Base-by-base conservation (phyloP, 2,329 filamentous ascomycete genomes). In the Penicillium sp. region DNA sequence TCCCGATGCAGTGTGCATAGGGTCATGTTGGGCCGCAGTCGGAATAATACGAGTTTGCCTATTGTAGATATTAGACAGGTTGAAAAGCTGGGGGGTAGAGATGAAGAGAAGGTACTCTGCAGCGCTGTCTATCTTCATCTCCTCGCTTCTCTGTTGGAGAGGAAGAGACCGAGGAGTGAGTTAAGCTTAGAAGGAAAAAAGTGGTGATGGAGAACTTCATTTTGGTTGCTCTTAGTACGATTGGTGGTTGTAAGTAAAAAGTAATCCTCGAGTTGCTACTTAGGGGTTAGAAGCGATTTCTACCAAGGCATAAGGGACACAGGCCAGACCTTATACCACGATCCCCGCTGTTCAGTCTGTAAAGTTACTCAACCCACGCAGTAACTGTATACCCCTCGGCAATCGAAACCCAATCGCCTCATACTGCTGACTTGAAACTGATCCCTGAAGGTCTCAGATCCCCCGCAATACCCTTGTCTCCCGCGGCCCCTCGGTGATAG, bases 21-120 rank as follows among this genome's bases (percentile, higher is more conserved):
- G 49, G 49, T 9, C 49, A 52, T 5, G 49, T 52, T 31, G 49
- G 23, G 11, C 49, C 49, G 19, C 49, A 52, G 29, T 52, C 49
- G 11, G 49, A 52, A n/a, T 52, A 52, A 26, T 52, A 52, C n/a
- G 35, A 17, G 35, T 41, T 41, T 41, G 35, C 35, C 35, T 41
- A 15, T 5, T 15, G 15, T 41, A 3, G 3, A 15, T 41, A 41
- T 41, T 11, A 13, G 35, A 11, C 2, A 15, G 15, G 15, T 41
- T 41, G 9, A 1, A 5, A 15, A 15, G 35, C 21, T 21, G 21
- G 21, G 1, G 35, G 15, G 11, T 8, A 41, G 35, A 41, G 9
- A 15, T 41, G 11, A 15, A 15, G 11, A 13, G 35, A 3, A 5
- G 8, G 11, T 15, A 41, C 35, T 41, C 9, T 41, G 35, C 35